phyloP scores from a whole-genome alignment of 2,329 filamentous ascomycete genomes.

The Ciborinia camelliae region DNA sequence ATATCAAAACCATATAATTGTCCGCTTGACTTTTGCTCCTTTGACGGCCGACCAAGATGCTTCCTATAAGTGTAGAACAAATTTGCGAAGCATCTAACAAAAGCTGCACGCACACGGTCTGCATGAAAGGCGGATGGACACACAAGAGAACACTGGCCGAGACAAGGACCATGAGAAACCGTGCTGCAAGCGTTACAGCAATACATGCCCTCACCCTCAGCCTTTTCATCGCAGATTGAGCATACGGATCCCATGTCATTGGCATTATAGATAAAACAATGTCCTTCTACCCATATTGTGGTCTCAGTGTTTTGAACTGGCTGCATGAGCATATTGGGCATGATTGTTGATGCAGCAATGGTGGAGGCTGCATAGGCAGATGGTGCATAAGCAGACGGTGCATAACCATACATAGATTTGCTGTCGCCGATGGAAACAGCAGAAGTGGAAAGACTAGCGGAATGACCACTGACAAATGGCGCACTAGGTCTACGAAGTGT shows the following conservation, averaged over 20 bases:
- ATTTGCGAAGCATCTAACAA: conserved; percentile 63
- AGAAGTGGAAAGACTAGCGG: conserved; percentile 66
- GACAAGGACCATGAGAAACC: conserved; percentile 56
- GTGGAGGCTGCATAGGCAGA: conserved; percentile 86
- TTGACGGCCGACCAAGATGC: conserved; percentile 55
- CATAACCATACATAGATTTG: conserved; percentile 58
- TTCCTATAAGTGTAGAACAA: conserved; percentile 65
- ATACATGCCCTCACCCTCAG: conserved; percentile 65
- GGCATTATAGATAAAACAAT: conserved; percentile 67
- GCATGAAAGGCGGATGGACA: conserved; percentile 60
- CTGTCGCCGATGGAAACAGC: conserved; percentile 41
- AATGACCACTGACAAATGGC: conserved; percentile 68
- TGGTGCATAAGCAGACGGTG: conserved; percentile 79
- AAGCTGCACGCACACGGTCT: conserved; percentile 60
- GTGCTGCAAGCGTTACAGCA: conserved; percentile 64
- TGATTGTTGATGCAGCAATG: conserved; percentile 77
- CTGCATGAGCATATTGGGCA: conserved; percentile 80
- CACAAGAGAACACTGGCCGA: conserved; percentile 61
- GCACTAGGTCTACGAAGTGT: conserved; percentile 66
- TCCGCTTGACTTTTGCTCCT: conserved; percentile 57
- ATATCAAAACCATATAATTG: conserved; percentile 64
- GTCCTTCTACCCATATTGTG: conserved; percentile 79
- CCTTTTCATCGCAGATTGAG: conserved; percentile 72
- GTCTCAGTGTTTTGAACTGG: conserved; percentile 76
- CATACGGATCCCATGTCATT: conserved; percentile 61